phyloP scores from a whole-genome alignment of 495 filamentous ascomycete genomes.

The Penicillium cataractarum region DNA sequence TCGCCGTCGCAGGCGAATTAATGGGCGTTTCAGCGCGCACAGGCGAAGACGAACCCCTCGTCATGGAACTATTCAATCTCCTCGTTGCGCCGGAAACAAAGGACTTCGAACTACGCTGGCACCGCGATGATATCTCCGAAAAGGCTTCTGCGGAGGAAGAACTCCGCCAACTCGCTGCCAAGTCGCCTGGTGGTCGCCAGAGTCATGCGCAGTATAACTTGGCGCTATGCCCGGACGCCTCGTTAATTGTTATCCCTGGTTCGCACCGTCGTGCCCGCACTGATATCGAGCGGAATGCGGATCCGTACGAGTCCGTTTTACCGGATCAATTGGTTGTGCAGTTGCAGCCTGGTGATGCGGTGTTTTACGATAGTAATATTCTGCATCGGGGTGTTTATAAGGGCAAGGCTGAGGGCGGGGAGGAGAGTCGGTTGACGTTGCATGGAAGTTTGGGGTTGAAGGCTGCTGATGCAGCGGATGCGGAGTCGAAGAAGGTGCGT shows the following conservation, averaged over 20 bases:
- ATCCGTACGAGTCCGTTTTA: slow-evolving; percentile 57
- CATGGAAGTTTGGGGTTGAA: slow-evolving; percentile 79
- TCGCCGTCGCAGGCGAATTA: slow-evolving; percentile 59
- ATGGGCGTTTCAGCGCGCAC: slow-evolving; percentile 40
- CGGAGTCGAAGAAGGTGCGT: slow-evolving; percentile 50
- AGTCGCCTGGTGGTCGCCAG: slow-evolving; percentile 49
- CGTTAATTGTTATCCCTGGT: slow-evolving; percentile 71
- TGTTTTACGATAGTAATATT: slow-evolving; percentile 90
- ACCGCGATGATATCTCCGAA: slow-evolving; percentile 74
- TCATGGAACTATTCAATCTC: slow-evolving; percentile 82
- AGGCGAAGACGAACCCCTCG: slow-evolving; percentile 49
- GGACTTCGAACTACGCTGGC: slow-evolving; percentile 74
- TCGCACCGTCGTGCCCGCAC: slow-evolving; percentile 70
- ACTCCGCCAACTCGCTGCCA: slow-evolving; percentile 41
- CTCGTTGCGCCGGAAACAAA: slow-evolving; percentile 65
- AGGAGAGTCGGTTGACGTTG: slow-evolving; percentile 71
- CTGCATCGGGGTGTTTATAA: slow-evolving; percentile 78
- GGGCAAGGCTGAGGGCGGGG: slow-evolving; percentile 40
- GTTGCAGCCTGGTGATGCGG: slow-evolving; percentile 71
- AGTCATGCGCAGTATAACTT: slow-evolving; percentile 81
- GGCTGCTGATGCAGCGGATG: slow-evolving; percentile 38
- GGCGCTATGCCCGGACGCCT: slow-evolving; percentile 67
- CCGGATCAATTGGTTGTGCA: slow-evolving; percentile 64
- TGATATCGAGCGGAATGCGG: slow-evolving; percentile 62
- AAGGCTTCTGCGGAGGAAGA: slow-evolving; percentile 60